Evolutionary conservation across 352 stramenopile species (phyloP).

Genomic region (Globisporangium middletonii): DNA sequence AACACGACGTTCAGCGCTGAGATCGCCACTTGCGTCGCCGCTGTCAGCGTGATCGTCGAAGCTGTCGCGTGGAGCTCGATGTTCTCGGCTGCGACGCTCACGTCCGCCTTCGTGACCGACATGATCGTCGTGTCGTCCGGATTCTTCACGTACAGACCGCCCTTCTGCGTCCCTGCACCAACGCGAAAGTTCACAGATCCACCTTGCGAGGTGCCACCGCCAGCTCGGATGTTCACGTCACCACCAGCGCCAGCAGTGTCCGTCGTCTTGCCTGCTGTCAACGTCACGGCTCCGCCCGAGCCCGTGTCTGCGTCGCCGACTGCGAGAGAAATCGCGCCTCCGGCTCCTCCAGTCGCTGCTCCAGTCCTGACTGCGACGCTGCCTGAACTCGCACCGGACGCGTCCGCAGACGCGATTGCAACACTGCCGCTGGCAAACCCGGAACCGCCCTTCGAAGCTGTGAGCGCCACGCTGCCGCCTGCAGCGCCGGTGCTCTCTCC

Average conservation of each 20-base stretch:
- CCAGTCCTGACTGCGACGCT: slow-evolving; percentile 25
- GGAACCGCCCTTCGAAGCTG: slow-evolving; percentile 17
- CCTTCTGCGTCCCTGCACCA: slow-evolving; percentile 12
- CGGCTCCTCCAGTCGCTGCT: slow-evolving; percentile 20
- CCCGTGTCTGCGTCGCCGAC: slow-evolving; percentile 29
- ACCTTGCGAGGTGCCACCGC: slow-evolving; percentile 19
- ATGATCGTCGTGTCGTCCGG: slow-evolving; percentile 16
- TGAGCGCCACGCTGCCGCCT: slow-evolving; percentile 24
- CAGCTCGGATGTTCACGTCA: slow-evolving; percentile 31
- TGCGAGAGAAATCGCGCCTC: slow-evolving; percentile 29
- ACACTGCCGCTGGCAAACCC: slow-evolving; percentile 30
- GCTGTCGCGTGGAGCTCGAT: slow-evolving; percentile 28
- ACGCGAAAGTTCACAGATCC: slow-evolving; percentile 33
- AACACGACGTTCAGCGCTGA: slow-evolving; percentile 35
- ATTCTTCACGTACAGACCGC: slow-evolving; percentile 29
- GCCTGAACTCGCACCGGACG: slow-evolving; percentile 29
- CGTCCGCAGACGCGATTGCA: slow-evolving; percentile 26
- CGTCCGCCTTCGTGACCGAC: slow-evolving; percentile 33
- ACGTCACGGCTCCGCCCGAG: slow-evolving; percentile 28
- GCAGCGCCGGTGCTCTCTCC: slow-evolving; percentile 21
- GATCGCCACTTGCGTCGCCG: slow-evolving; percentile 34
- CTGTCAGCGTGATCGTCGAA: slow-evolving; percentile 35
- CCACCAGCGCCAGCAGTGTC: slow-evolving; percentile 25
- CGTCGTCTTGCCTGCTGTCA: slow-evolving; percentile 37
- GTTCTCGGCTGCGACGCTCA: slow-evolving; percentile 23